These are phyloP conservation scores for Penicillium sp. DNA, from an alignment of 2,329 filamentous ascomycete genomes.

Conservation along the genomic window DNA sequence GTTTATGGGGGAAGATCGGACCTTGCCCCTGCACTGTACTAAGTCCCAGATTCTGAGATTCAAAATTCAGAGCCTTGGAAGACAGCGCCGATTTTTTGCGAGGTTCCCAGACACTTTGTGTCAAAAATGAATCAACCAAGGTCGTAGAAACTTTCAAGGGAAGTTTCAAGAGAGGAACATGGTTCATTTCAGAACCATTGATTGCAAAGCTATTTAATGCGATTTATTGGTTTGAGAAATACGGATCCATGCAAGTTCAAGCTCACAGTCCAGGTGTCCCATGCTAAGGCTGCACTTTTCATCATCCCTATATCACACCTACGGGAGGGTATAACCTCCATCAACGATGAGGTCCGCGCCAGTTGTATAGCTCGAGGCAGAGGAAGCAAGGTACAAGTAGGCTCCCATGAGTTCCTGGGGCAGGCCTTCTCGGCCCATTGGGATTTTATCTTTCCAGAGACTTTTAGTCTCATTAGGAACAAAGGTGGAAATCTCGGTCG, in stretches of 20 bases:
- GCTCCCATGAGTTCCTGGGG: conserved; percentile 73
- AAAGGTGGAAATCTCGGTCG: conserved; percentile 53
- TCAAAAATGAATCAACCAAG: not conserved
- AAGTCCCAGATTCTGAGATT: not conserved
- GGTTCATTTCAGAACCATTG: not conserved
- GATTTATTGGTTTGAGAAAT: not conserved
- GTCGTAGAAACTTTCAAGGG: no score
- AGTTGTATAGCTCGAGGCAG: conserved; percentile 74
- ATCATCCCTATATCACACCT: not conserved
- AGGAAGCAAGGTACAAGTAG: conserved; percentile 74
- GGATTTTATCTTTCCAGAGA: conserved; percentile 66
- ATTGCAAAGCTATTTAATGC: not conserved
- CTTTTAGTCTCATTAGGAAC: conserved; percentile 47
- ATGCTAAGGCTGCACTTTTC: not conserved
- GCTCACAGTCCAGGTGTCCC: not conserved
- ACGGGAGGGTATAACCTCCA: conserved; percentile 59
- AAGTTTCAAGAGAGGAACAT: no score
- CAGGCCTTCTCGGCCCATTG: conserved; percentile 70
- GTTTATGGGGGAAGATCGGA: not conserved
- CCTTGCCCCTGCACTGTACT: not conserved
- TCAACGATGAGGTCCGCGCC: conserved; percentile 69
- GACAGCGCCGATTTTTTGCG: not conserved
- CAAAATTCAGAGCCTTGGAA: not conserved
- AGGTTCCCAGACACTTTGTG: not conserved
- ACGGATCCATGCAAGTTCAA: not conserved